Conservation (phyloP, 352 stramenopile species). For the Globisporangium parvum region DNA sequence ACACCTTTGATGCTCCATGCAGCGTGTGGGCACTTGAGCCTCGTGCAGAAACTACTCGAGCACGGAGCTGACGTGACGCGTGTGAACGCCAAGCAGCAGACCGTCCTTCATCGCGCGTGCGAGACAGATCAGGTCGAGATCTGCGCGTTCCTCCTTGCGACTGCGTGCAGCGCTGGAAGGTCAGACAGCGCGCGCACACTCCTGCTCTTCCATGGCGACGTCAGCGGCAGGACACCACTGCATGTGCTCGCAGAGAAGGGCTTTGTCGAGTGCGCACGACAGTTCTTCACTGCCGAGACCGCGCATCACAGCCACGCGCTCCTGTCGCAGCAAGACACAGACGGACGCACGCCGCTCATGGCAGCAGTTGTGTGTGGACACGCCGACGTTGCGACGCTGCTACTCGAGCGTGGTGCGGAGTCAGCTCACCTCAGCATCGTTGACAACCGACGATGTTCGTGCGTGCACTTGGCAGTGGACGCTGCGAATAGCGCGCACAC, state of each 20-base stretch:
- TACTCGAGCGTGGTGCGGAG: slow-evolving; percentile 20
- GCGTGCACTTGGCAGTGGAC: slow-evolving; percentile 38
- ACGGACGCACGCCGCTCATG: slow-evolving; percentile 34
- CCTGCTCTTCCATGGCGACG: slow-evolving; percentile 25
- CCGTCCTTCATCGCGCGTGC: slow-evolving; percentile 55
- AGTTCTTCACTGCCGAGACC: slow-evolving; percentile 21
- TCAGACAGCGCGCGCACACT: slow-evolving; percentile 2
- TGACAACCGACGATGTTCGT: slow-evolving; percentile 29
- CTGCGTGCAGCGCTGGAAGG: neutral
- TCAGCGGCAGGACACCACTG: slow-evolving; percentile 27
- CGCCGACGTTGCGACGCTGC: slow-evolving; percentile 21
- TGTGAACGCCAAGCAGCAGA: slow-evolving; percentile 26
- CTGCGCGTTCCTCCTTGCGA: slow-evolving; percentile 30
- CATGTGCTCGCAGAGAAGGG: slow-evolving; percentile 39
- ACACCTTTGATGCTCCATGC: slow-evolving; percentile 54
- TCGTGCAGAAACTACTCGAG: slow-evolving; percentile 32
- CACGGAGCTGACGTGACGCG: slow-evolving; percentile 20
- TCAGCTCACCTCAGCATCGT: slow-evolving; percentile 14
- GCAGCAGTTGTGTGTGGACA: slow-evolving; percentile 30
- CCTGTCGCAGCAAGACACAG: slow-evolving; percentile 18
- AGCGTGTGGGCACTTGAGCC: slow-evolving; percentile 34
- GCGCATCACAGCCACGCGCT: slow-evolving; percentile 12
- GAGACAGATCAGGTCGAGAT: slow-evolving; percentile 56
- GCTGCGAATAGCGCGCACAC: slow-evolving; percentile 11
- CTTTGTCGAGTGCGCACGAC: slow-evolving; percentile 45